Evolutionary conservation across 2,329 filamentous ascomycete species (phyloP), one percentile per base, ranked within the genome.

Genomic region (Massarina eburnea): DNA sequence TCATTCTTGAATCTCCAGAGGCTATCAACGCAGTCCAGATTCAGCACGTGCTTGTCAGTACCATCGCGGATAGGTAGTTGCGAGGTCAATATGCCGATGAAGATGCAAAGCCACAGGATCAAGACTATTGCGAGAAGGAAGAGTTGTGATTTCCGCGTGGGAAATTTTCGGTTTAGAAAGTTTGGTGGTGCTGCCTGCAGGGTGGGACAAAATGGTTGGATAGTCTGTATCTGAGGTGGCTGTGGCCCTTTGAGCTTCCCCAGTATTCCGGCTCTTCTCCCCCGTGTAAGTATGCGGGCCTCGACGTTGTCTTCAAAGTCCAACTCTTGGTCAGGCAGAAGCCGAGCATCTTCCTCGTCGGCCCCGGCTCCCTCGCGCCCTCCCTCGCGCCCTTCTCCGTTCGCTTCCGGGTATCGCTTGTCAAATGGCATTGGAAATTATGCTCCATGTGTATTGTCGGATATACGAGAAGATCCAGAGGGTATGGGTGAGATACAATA

Each of bases 1-100:
- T 71, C 72, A 58, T 91, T 91, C 36, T 84, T 85, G 14, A 81
- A 73, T 40, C 61, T 70, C 87, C 88, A 94, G 60, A 88, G 88
- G 7, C 83, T 80, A 40, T 80, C 77, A n/a, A 79, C 79, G 67
- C 89, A 94, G 26, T 81, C 76, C 33, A 92, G 81, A 44, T 79
- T 78, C 41, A 78, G 72, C 0, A 88, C 86, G 38, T 84, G 83
- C 73, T 82, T 87, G 35, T 80, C 83, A 17, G 76, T 76, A 36
- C 89, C 79, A 51, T 86, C 81, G 21, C 77, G 63, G 1, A 74
- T 65, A 33, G 75, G 74, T 8, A 80, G 75, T 41, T 85, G 83
- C 42, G 78, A 74, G 51, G 82, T 79, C 66, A 88, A 79, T 29
- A 90, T 78, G 22, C 88, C 64, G 27, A 79, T 75, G 62, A 91